These are phyloP conservation scores for Pyricularia grisea DNA, from an alignment of 2,329 filamentous ascomycete genomes.

Conservation along the genomic window DNA sequence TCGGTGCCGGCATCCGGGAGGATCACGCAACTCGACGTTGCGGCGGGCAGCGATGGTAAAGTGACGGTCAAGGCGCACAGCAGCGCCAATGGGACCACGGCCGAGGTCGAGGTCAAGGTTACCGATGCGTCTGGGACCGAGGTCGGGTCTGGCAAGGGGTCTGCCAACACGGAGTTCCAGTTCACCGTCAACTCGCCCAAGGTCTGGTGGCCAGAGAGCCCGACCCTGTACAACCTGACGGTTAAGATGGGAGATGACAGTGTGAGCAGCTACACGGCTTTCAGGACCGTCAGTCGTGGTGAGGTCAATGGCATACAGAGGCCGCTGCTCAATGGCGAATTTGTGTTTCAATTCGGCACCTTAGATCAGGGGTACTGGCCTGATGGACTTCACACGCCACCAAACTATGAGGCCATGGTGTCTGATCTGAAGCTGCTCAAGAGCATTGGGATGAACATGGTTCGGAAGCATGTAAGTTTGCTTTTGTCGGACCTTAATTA, in stretches of 20 bases:
- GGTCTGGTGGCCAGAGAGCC: slow-evolving; percentile 57
- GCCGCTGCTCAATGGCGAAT: slow-evolving; percentile 59
- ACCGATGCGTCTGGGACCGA: slow-evolving; percentile 24
- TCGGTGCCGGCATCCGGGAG: slow-evolving; percentile 43
- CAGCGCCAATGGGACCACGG: slow-evolving; percentile 10
- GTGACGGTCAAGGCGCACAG: slow-evolving; percentile 48
- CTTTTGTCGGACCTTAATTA: too few relatives aligned
- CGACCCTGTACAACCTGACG: slow-evolving; percentile 54
- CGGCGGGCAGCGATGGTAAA: slow-evolving; percentile 44
- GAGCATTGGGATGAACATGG: slow-evolving; percentile 57
- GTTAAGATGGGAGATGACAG: slow-evolving; percentile 41
- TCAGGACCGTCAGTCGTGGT: slow-evolving; percentile 52
- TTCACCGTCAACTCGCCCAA: slow-evolving; percentile 44
- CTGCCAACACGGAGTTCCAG: slow-evolving; percentile 38
- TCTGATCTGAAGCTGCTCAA: slow-evolving; percentile 58
- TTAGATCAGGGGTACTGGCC: slow-evolving; percentile 67
- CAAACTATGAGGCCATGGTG: slow-evolving; percentile 57
- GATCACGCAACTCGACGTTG: slow-evolving; percentile 49
- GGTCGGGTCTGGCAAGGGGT: slow-evolving; percentile 32
- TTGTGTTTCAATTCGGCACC: slow-evolving; percentile 58
- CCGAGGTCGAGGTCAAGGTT: slow-evolving; percentile 25
- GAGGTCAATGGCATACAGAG: slow-evolving; percentile 48
- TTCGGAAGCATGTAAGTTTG: slow-evolving; percentile 57
- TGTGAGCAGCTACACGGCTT: slow-evolving; percentile 58
- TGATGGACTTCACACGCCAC: slow-evolving; percentile 57